Base-by-base conservation (phyloP, 768 basidiomycete genomes). In the Amyloporia xantha region DNA sequence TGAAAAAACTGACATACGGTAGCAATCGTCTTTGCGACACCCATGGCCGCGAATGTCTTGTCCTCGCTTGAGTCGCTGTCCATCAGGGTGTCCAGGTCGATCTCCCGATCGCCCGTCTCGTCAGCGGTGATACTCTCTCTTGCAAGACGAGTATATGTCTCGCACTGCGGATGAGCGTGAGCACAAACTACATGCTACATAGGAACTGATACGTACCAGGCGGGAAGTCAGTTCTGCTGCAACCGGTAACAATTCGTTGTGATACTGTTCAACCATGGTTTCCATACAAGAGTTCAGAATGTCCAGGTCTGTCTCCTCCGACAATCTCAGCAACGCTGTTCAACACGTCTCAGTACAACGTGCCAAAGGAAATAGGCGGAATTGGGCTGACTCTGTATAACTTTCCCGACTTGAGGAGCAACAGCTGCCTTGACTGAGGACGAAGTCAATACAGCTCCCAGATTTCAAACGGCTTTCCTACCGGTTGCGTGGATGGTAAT, bases 281-380 rank as follows among this genome's bases (percentile, higher is more conserved):
- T 91, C 86, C 84, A 91, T 90, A 59, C 84, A 79, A 52, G 71
- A 73, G 59, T 89, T 91, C 48, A 93, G 72, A 41, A 89, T 76
- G 62, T 94, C 91, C 38, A 95, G 69, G 62, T 94, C 91, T 39
- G 89, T 91, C 66, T 93, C 88, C 62, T 92, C 87, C n/a, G 87
- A 82, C 38, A 95, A 74, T 63, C 89, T 90, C 57, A 93, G 76
- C n/a, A 93, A 71, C 62, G 87, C 89, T 89, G 52, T 12, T n/a
- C n/a, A n/a, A n/a, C n/a, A n/a, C n/a, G n/a, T n/a, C n/a, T 3
- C 11, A 26, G 26, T 19, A 4, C n/a, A n/a, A n/a, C n/a, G n/a
- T n/a, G n/a, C n/a, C n/a, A n/a, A n/a, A n/a, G n/a, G n/a, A n/a
- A n/a, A n/a, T n/a, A n/a, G n/a, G n/a, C n/a, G n/a, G n/a, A n/a